A percentile compares a stretch with the other conserved stretches of the same genome.
These are phyloP conservation scores for Saccharomycopsis sp. DNA, from an alignment of 805 yeast species.

Conservation along the genomic window DNA sequence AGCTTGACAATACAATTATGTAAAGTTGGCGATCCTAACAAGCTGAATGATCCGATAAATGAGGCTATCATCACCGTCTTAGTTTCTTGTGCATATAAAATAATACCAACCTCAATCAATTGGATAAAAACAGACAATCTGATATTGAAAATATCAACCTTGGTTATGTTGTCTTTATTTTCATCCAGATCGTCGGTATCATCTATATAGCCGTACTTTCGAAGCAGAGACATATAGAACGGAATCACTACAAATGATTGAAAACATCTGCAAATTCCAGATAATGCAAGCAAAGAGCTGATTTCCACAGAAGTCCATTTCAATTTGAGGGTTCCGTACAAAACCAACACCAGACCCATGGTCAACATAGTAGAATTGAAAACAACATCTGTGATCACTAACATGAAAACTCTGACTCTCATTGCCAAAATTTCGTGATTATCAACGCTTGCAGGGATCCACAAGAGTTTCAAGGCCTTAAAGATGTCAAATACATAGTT, in stretches of 20 bases:
- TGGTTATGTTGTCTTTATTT: conserved; percentile 39
- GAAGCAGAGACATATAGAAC: conserved; percentile 34
- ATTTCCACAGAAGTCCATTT: conserved; percentile 48
- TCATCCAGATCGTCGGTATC: conserved; percentile 31
- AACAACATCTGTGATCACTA: conserved; percentile 43
- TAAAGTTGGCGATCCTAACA: conserved; percentile 49
- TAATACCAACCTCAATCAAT: conserved; percentile 31
- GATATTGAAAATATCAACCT: conserved; percentile 38
- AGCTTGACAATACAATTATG: conserved; percentile 54
- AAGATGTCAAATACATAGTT: conserved; percentile 25
- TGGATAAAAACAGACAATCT: conserved; percentile 28
- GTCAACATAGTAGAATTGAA: conserved; percentile 36
- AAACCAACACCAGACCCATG: conserved; percentile 35
- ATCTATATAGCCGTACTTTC: conserved; percentile 19
- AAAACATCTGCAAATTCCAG: conserved; percentile 44
- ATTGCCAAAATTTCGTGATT: conserved; percentile 35
- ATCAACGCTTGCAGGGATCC: conserved; percentile 29
- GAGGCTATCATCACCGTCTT: conserved; percentile 31
- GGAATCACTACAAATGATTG: conserved; percentile 50
- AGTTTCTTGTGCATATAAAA: conserved; percentile 30
- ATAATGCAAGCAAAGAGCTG: conserved; percentile 48
- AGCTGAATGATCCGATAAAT: conserved; percentile 40
- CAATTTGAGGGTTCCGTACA: conserved; percentile 49
- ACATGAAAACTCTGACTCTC: conserved; percentile 40
- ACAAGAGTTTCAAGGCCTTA: conserved; percentile 47